These are phyloP conservation scores for Cercospora zeae-maydis DNA, from an alignment of 2,329 filamentous ascomycete species.

Conservation along the genomic window DNA sequence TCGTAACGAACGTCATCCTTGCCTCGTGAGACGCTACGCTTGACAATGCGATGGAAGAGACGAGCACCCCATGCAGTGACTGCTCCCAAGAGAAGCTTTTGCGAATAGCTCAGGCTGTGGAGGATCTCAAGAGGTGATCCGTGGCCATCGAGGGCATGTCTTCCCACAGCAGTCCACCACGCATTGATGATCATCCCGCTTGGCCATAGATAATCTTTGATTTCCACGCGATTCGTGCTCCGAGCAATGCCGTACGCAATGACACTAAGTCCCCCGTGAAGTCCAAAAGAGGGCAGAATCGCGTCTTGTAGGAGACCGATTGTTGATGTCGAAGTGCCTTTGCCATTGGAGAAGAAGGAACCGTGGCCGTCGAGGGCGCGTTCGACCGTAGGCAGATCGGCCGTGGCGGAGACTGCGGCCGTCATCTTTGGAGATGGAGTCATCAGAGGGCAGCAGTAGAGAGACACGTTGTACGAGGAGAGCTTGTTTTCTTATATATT, in stretches of 20 bases:
- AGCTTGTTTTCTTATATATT: too few species aligned
- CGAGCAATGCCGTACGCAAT: constrained; percentile 52
- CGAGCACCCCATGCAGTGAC: constrained; percentile 58
- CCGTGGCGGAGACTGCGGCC: constrained; percentile 8
- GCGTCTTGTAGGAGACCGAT: constrained; percentile 55
- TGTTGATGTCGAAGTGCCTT: not conserved
- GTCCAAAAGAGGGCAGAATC: constrained; percentile 52
- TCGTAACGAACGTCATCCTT: constrained; percentile 57
- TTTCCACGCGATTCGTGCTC: constrained; percentile 53
- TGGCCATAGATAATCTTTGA: constrained; percentile 56
- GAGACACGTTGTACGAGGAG: not conserved
- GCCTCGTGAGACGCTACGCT: constrained; percentile 49
- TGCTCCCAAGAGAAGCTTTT: constrained; percentile 54
- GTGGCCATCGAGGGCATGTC: constrained; percentile 43
- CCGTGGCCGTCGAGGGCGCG: not conserved
- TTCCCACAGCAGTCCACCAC: constrained; percentile 59
- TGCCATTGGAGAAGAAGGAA: not conserved
- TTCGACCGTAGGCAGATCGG: constrained; percentile 11
- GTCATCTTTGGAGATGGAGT: not conserved
- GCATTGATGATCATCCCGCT: constrained; percentile 49
- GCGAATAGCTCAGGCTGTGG: constrained; percentile 49
- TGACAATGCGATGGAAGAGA: constrained; percentile 54
- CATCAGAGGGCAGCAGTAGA: not conserved
- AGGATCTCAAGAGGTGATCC: constrained; percentile 48
- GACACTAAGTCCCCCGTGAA: constrained; percentile 52